These are phyloP conservation scores for Aspergillus pseudoglaucus DNA, from an alignment of 2,329 filamentous ascomycete genomes.

Conservation along the genomic window DNA sequence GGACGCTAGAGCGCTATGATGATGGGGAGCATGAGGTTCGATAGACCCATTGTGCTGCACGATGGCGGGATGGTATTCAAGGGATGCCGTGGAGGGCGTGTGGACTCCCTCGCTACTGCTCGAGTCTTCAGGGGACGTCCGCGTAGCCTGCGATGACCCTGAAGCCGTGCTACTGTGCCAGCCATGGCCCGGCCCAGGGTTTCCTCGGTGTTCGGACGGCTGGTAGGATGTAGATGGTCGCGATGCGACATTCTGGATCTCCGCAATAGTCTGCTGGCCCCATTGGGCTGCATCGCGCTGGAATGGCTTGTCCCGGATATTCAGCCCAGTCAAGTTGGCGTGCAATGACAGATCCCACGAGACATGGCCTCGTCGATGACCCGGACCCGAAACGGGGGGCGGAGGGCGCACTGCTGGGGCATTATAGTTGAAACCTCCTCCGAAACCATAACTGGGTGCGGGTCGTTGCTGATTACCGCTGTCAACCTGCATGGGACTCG, in stretches of 20 bases:
- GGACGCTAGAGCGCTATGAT: constrained; percentile 28
- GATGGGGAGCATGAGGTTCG: constrained; percentile 25
- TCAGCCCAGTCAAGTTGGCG: constrained; percentile 38
- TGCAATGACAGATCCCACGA: constrained; percentile 45
- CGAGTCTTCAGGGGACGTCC: constrained; percentile 43
- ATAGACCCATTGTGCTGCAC: constrained; percentile 44
- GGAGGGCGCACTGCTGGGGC: constrained; percentile 30
- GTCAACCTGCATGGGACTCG: constrained; percentile 75
- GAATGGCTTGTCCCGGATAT: constrained; percentile 32
- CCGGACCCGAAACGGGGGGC: constrained; percentile 38
- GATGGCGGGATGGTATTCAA: constrained; percentile 44
- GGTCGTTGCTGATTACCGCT: constrained; percentile 37
- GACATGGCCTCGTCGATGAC: constrained; percentile 41
- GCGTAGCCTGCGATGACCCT: constrained; percentile 26
- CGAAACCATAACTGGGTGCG: constrained; percentile 22
- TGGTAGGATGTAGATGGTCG: constrained; percentile 30
- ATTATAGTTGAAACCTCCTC: constrained; percentile 29
- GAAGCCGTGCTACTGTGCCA: constrained; percentile 22
- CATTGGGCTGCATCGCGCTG: constrained; percentile 35
- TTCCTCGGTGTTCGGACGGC: constrained; percentile 23
- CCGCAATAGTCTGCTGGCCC: constrained; percentile 40
- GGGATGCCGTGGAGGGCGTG: constrained; percentile 41
- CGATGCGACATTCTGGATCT: constrained; percentile 33
- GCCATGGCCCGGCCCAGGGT: constrained; percentile 20
- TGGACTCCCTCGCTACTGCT: constrained; percentile 45